Evolutionary conservation across 352 stramenopile genomes (phyloP).

Genomic region (Pythium sp.): DNA sequence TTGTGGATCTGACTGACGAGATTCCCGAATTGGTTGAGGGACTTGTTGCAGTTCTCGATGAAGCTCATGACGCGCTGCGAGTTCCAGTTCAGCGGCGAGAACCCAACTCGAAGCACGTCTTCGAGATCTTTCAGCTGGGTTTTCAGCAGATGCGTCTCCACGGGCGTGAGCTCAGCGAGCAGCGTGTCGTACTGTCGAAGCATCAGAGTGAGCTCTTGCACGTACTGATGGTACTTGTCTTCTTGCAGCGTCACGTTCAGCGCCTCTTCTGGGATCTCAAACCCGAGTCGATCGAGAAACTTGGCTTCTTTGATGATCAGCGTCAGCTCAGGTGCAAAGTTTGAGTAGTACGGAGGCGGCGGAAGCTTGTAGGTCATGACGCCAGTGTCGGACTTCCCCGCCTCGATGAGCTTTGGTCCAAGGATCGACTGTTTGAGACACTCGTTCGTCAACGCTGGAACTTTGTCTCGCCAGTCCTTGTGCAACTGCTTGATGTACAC

Average conservation of each 20-base stretch:
- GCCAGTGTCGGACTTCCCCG: conserved; percentile 71
- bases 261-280: conserved; percentile 93
- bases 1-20: conserved; percentile 95
- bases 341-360: conserved; percentile 90
- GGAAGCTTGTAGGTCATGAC: conserved; percentile 84
- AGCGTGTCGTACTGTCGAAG: conserved; percentile 89
- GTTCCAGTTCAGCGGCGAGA: conserved; percentile 96
- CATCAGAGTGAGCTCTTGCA: conserved; percentile 91
- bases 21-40: conserved; percentile 92
- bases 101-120: conserved; percentile 84
- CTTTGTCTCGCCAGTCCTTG: conserved; percentile 90
- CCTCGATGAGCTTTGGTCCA: conserved; percentile 72
- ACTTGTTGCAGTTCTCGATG: conserved; percentile 92
- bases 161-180: conserved; percentile 76
- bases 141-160: conserved; percentile 90
- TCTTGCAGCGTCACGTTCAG: conserved; percentile 96
- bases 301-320: conserved; percentile 96
- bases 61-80: conserved; percentile 95
- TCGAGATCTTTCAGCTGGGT: conserved; percentile 89
- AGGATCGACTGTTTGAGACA: conserved; percentile 94
- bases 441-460: conserved; percentile 87
- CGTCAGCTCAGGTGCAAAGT: conserved; percentile 91
- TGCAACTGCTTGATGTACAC: conserved; percentile 92
- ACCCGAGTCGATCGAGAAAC: conserved; percentile 94
- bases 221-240: conserved; percentile 95